Evolutionary conservation across 192 early-diverging fungal species (phyloP).

Genomic region (Coemansia erecta): DNA sequence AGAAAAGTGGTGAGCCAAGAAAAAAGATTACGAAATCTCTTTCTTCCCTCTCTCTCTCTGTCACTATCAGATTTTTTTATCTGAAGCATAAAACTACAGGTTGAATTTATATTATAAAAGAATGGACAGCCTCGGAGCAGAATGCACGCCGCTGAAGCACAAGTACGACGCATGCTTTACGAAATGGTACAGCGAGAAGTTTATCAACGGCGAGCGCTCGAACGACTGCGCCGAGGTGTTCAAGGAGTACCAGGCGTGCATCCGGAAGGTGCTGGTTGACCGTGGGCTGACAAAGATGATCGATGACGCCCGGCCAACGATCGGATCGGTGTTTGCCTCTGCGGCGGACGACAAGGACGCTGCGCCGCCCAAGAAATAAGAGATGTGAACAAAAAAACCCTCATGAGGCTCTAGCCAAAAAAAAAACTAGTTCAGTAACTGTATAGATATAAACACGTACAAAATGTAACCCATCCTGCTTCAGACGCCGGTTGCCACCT

Average conservation of each 20-base stretch:
- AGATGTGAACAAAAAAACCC: too few relatives aligned
- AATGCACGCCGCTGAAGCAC: constrained; percentile 79
- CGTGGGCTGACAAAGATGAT: constrained; percentile 85
- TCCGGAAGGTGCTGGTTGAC: constrained; percentile 72
- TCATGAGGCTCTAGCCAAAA: too few relatives aligned
- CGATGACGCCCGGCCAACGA: constrained; percentile 76
- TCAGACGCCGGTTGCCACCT: constrained; percentile 4
- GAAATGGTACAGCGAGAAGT: constrained; percentile 94
- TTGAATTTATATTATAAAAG: too few relatives aligned
- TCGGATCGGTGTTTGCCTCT: constrained; percentile 34
- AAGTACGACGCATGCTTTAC: constrained; percentile 92
- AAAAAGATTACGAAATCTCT: neutral
- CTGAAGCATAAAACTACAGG: neutral
- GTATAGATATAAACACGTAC: too few relatives aligned
- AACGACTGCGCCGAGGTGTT: constrained; percentile 84
- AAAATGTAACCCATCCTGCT: neutral
- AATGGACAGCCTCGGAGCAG: constrained; percentile 57
- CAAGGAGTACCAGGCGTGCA: constrained; percentile 77
- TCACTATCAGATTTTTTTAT: neutral
- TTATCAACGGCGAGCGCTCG: constrained; percentile 78
- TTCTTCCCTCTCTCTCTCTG: neutral
- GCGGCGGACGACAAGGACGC: constrained; percentile 1
- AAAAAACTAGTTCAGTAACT: too few relatives aligned
- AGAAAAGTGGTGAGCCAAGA: neutral
- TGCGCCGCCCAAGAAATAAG: neutral